A percentile compares a stretch with the other conserved stretches of the same genome.
These are phyloP conservation scores for Ceratobasidium sp. DNA, from an alignment of 1,284 basidiomycete genomes.

Conservation along the genomic window DNA sequence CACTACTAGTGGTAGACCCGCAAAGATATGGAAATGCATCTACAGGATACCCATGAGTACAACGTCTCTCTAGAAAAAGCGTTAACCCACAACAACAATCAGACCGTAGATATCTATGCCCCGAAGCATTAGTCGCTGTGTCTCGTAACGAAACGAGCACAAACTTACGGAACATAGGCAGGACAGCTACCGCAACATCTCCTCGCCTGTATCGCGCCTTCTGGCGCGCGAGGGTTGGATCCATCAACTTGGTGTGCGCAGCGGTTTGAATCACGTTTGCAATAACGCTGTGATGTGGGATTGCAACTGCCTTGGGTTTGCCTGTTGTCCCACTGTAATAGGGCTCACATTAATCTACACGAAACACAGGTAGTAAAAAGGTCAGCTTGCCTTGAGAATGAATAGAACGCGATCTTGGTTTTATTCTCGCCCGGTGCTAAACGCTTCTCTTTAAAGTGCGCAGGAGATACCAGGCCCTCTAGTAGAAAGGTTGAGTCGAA, in stretches of 20 bases:
- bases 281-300: conserved; percentile 76
- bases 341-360: background rate
- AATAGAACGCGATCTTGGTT: conserved; percentile 78
- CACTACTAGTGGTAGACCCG: conserved; percentile 71
- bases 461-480: conserved; percentile 65
- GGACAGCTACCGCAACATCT: conserved; percentile 65
- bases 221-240: conserved; percentile 57
- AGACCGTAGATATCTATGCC: conserved; percentile 84
- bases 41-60: conserved; percentile 38
- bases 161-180: conserved; percentile 61
- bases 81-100: conserved; percentile 55
- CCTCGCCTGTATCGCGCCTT: conserved; percentile 66
- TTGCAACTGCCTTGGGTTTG: conserved; percentile 81
- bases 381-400: conserved; percentile 66
- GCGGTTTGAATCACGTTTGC: conserved; percentile 76
- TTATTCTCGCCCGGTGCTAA: conserved; percentile 75
- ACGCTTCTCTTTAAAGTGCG: conserved; percentile 65
- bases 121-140: too few relatives aligned
- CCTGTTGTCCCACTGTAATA: conserved; percentile 82
- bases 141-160: too few relatives aligned
- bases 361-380: background rate
- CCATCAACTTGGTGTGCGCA: conserved; percentile 66
- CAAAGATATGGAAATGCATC: conserved; percentile 36
- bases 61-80: conserved; percentile 19
- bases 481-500: conserved; percentile 55